Base-by-base conservation (phyloP, 176 grass and related monocot species). In the Eleusine indica region DNA sequence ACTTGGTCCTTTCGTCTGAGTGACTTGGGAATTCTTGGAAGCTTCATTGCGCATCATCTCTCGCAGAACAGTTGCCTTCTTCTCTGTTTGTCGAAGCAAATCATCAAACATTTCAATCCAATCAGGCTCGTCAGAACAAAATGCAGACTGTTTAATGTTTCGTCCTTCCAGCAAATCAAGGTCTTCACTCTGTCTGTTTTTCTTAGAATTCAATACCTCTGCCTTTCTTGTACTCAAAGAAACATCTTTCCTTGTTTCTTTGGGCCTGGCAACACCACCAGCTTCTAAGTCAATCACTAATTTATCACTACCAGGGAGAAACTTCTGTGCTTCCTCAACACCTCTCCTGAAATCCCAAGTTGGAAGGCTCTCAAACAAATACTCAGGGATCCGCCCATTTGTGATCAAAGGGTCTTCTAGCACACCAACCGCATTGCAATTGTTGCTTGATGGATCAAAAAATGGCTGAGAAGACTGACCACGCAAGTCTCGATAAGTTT, bases 291-390 rank as follows among this genome's bases (percentile, higher is more conserved):
- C 85, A 75, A 91, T 86, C 3, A 70, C 66, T 49, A 91, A 28
- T 74, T 74, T 91, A 76, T 90, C 70, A 67, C 37, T 75, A 14
- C 57, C 64, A 1, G 89, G 95, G 46, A 93, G 87, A 75, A 93
- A 93, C 85, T 94, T 98, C 44, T 38, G 68, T 9, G 89, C 91
- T 87, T 98, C 91, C 83, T 98, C 92, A 1, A 86, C 77, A 40
- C 96, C 96, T 87, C 82, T 94, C 84, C 89, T 91, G 73, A 98
- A 98, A 83, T 98, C 87, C 92, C 92, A 98, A 66, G 91, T 94
- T n/a, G 91, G 92, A 64, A 95, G 82, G 87, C 91, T 90, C 87
- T 91, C 91, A 7, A 93, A 88, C 82, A 98, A 84, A 72, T 91
- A 87, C 64, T 93, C 91, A 53, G 92, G 93, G 28, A 93, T 86